phyloP scores from a whole-genome alignment of 2,329 filamentous ascomycete species.

The Fusarium sp. region DNA sequence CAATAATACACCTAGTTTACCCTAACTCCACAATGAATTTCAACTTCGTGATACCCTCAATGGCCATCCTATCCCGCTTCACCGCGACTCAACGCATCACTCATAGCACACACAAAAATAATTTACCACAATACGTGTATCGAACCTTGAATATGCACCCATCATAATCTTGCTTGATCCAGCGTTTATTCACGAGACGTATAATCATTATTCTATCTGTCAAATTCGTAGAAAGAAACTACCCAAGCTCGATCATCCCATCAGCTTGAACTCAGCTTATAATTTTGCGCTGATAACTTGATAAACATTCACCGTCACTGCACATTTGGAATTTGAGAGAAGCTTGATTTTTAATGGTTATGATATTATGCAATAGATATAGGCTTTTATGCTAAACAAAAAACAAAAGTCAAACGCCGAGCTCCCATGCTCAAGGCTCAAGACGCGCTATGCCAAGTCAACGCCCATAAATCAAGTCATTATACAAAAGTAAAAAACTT shows the following conservation, averaged over 20 bases:
- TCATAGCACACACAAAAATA: not conserved
- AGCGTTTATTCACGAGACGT: not conserved
- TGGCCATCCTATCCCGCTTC: not conserved
- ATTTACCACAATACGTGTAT: not conserved
- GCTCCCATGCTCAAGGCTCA: conserved; percentile 32
- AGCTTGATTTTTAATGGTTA: conserved; percentile 1
- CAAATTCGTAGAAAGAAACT: not conserved
- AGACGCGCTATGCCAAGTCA: conserved; percentile 31
- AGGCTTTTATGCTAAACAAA: conserved; percentile 20
- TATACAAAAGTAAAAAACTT: conserved; percentile 9
- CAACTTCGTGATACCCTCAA: not conserved
- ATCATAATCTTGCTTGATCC: not conserved
- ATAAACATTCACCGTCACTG: not conserved
- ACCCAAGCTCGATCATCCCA: not conserved
- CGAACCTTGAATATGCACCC: not conserved
- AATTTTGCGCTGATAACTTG: too few species aligned
- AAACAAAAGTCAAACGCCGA: conserved; percentile 26
- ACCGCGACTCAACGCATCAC: not conserved
- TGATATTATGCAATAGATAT: conserved; percentile 31
- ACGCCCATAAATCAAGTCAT: conserved; percentile 27
- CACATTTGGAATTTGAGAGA: not conserved
- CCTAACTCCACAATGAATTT: not conserved
- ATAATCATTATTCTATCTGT: not conserved
- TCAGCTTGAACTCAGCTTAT: not conserved
- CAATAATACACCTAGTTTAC: not conserved